These are phyloP conservation scores for Chaetoscypha palmicola DNA, from an alignment of 2,329 filamentous ascomycete species.

Conservation along the genomic window DNA sequence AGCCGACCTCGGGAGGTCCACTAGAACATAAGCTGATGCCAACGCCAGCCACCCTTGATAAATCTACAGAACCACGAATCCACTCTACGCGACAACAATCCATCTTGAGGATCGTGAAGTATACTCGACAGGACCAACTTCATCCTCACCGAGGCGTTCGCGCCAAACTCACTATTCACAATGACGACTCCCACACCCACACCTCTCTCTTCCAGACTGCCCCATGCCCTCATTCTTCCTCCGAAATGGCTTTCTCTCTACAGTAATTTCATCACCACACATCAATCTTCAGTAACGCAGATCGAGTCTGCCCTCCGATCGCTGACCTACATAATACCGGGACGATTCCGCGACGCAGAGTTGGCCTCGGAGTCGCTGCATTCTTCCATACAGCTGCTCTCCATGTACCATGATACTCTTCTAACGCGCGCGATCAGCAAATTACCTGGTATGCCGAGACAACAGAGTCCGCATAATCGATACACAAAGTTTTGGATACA, in stretches of 20 bases:
- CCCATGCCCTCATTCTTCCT: constrained; percentile 48
- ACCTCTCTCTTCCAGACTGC: constrained; percentile 24
- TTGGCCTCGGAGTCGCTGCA: constrained; percentile 90
- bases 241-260: constrained; percentile 66
- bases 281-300: constrained; percentile 86
- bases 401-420: constrained; percentile 85
- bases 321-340: constrained; percentile 92
- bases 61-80: too few relatives aligned
- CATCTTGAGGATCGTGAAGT: too few relatives aligned
- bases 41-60: too few relatives aligned
- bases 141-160: neutral
- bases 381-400: constrained; percentile 81
- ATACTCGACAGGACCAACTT: neutral
- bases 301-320: constrained; percentile 91
- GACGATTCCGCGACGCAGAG: constrained; percentile 84
- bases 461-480: constrained; percentile 49
- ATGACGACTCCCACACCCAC: constrained; percentile 13
- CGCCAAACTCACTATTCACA: constrained; percentile 3
- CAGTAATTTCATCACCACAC: constrained; percentile 88
- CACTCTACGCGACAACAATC: too few relatives aligned
- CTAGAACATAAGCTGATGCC: too few relatives aligned
- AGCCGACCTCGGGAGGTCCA: too few relatives aligned
- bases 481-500: constrained; percentile 63
- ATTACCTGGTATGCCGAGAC: constrained; percentile 44
- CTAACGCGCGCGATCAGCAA: constrained; percentile 59